phyloP scores from a whole-genome alignment of 495 filamentous ascomycete species.

The Bathelium albidoporum region DNA sequence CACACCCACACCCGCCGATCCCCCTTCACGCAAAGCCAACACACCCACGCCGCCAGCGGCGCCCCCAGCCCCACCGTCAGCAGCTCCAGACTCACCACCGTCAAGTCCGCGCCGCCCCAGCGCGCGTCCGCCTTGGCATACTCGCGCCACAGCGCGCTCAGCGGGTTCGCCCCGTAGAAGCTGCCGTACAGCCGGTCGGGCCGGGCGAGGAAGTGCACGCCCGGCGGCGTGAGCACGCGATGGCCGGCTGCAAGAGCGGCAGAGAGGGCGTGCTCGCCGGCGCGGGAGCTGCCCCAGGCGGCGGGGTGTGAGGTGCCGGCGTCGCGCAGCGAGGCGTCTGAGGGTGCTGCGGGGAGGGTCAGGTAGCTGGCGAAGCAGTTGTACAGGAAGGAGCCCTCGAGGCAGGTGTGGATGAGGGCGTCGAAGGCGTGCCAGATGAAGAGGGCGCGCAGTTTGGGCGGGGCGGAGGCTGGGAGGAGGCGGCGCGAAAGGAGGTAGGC shows the following conservation, averaged over 20 bases:
- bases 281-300: conserved; percentile 9
- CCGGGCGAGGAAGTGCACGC: conserved; percentile 42
- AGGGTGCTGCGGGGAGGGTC: conserved; percentile 28
- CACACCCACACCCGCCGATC: conserved; percentile 26
- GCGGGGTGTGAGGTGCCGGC: conserved; percentile 24
- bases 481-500: conserved; percentile 38
- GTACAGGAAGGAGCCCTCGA: conserved; percentile 86
- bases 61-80: conserved; percentile 57
- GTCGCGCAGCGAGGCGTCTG: too few relatives aligned
- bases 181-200: conserved; percentile 59
- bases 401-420: conserved; percentile 73
- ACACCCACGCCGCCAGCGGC: conserved; percentile 49
- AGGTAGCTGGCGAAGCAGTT: conserved; percentile 76
- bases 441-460: conserved; percentile 50
- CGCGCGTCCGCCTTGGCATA: conserved; percentile 79
- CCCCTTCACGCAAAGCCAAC: conserved; percentile 46
- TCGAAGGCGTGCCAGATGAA: conserved; percentile 96
- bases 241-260: conserved; percentile 6
- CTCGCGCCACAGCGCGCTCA: conserved; percentile 75
- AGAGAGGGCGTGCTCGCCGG: too few relatives aligned
- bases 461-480: conserved; percentile 40
- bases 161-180: conserved; percentile 53
- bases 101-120: conserved; percentile 72
- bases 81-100: conserved; percentile 71
- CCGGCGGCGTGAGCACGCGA: conserved; percentile 27